phyloP scores from a whole-genome alignment of 2,329 filamentous ascomycete species.

The Stemphylium beticola region DNA sequence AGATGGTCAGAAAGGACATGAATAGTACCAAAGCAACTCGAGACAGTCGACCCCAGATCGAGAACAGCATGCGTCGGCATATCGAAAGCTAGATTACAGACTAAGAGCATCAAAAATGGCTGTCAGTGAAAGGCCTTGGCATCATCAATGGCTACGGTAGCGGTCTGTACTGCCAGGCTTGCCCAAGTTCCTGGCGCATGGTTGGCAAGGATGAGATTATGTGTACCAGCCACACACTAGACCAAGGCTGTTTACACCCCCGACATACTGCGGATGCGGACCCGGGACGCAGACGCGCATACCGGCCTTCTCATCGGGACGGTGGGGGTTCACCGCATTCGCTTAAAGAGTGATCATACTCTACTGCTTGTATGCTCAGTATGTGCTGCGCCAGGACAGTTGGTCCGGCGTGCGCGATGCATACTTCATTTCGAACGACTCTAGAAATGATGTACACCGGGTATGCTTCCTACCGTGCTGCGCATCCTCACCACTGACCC shows the following conservation, averaged over 20 bases:
- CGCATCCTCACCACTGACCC: slow-evolving; percentile 10
- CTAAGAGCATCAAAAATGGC: background rate
- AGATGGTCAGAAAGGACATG: background rate
- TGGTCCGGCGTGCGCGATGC: slow-evolving; percentile 14
- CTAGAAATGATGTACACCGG: background rate
- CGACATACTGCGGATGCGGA: background rate
- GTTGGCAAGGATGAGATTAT: slow-evolving; percentile 2
- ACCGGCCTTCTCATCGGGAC: background rate
- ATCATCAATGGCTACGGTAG: slow-evolving; percentile 6
- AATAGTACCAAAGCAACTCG: background rate
- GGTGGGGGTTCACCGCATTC: slow-evolving; percentile 8
- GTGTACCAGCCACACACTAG: slow-evolving; percentile 12
- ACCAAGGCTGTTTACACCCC: background rate
- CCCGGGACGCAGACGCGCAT: background rate
- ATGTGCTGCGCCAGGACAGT: slow-evolving; percentile 6
- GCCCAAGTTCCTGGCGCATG: background rate
- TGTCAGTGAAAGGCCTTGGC: slow-evolving; percentile 3
- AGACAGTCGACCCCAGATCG: background rate
- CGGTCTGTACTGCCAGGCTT: slow-evolving; percentile 2
- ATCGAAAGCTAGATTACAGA: background rate
- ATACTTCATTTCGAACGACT: background rate
- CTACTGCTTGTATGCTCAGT: slow-evolving; percentile 6
- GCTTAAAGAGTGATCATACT: slow-evolving; percentile 3
- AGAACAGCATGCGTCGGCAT: background rate
- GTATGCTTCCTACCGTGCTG: background rate